Evolutionary conservation across 495 filamentous ascomycete species (phyloP), one percentile per base, ranked within the genome.

Genomic region (Penicillium cinerascens): DNA sequence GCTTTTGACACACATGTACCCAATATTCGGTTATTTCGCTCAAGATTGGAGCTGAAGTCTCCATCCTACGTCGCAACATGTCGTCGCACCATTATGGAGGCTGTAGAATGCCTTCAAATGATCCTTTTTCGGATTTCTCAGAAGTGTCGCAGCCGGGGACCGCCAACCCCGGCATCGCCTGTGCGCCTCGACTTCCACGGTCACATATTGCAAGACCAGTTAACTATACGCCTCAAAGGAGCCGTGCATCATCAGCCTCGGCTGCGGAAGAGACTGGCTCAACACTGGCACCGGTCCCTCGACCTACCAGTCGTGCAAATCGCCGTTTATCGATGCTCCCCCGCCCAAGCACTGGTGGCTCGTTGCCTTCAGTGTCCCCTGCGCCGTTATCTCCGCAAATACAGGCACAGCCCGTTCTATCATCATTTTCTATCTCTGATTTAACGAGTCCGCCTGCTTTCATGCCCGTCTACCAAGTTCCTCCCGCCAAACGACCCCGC

Each of bases 51-150:
- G 45, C 55, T 53, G 52, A 58, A 53, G 54, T 59, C 49, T 60
- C 41, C 52, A 57, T 29, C 54, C 49, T 45, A 50, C 49, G 54
- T 70, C 60, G 48, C 60, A 68, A 65, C 48, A 72, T 75, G 67
- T 59, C 61, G 61, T 75, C 60, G 62, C 74, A 75, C 60, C 69
- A 64, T 61, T 49, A 55, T 63, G 62, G 65, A 46, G 61, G 63
- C 43, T 56, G 54, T 56, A 64, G 65, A 55, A 69, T 66, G 69
- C 65, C 68, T 54, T 48, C 65, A 36, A 66, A 55, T 52, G 55
- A 61, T 56, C 44, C 53, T 51, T 56, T 54, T 25, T 40, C 62
- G 51, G 61, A 62, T 50, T 42, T 47, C 49, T 60, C 61, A 56
- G 63, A 61, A 53, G 58, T 54, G 43, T 67, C 63, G 43, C 58